Percentiles rank a stretch among this genome's conserved stretches.
Conservation (phyloP, 1,139 yeast genomes). For the Sugiyamaella sp. region DNA sequence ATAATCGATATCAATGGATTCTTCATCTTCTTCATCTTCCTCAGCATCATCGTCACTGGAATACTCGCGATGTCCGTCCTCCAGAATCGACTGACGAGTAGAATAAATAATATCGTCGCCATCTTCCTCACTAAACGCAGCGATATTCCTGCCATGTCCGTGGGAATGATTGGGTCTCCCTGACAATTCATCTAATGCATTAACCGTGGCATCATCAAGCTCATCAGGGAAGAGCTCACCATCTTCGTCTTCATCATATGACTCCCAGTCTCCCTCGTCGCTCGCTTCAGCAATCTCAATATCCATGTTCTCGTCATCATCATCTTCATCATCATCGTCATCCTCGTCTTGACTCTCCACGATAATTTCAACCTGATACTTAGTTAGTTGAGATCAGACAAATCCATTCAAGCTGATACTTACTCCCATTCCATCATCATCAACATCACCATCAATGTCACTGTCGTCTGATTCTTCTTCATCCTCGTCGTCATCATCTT, state of each 20-base stretch:
- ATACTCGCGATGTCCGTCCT: slow-evolving; percentile 22
- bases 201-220: slow-evolving; percentile 29
- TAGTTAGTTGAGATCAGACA: background rate
- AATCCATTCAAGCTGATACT: slow-evolving; percentile 25
- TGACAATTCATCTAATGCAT: slow-evolving; percentile 32
- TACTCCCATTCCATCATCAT: slow-evolving; percentile 37
- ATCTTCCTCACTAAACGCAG: slow-evolving; percentile 23
- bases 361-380: slow-evolving; percentile 31
- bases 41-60: slow-evolving; percentile 31
- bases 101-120: slow-evolving; percentile 26
- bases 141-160: slow-evolving; percentile 12
- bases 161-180: slow-evolving; percentile 23
- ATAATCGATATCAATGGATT: slow-evolving; percentile 24
- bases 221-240: slow-evolving; percentile 27
- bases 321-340: slow-evolving; percentile 42
- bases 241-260: slow-evolving; percentile 38
- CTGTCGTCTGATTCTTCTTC: slow-evolving; percentile 43
- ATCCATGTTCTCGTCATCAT: slow-evolving; percentile 45
- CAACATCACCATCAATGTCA: slow-evolving; percentile 40
- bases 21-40: slow-evolving; percentile 33
- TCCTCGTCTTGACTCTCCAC: slow-evolving; percentile 41
- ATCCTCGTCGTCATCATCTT: slow-evolving; percentile 38
- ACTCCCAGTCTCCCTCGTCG: slow-evolving; percentile 37
- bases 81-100: slow-evolving; percentile 20
- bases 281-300: slow-evolving; percentile 40